Base-by-base conservation (phyloP, 1,284 basidiomycete genomes). In the Boletus holoroseus region DNA sequence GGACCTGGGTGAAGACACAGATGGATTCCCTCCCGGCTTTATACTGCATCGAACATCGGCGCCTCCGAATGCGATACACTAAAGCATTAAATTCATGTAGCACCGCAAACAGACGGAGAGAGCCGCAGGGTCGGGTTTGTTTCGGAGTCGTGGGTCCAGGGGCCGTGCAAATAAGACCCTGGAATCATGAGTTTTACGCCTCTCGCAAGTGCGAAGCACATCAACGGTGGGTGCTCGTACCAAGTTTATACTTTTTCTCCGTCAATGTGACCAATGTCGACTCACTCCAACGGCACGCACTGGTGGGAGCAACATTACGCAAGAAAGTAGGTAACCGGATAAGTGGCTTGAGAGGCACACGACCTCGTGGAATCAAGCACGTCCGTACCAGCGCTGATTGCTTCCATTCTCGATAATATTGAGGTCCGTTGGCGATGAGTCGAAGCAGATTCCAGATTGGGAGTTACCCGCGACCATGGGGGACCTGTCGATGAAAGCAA, bases 341-440 rank as follows among this genome's bases (percentile, higher is more conserved):
- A 40, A 32, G 36, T 46, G 47, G 49, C 35, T 44, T 47, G 49
- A 37, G 48, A 49, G 50, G 44, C 2, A 51, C 42, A 44, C 27
- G 42, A 44, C 62, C 63, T 64, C 61, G 58, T 62, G 63, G 55
- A 46, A 44, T 32, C 49, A 39, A 51, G 36, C 41, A 43, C 44
- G 47, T 54, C 49, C 34, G 5, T 32, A 35, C 32, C 15, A 39
- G 43, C 47, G 26, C 13, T 32, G 50, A 42, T 15, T 46, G 13
- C 42, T 62, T 62, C 63, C 59, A 63, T 65, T 62, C 50, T 52
- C 41, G 51, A 62, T 6, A 20, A 53, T 55, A 51, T 58, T 51
- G 50, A 54, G 49, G 41, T 54, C 51, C 51, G 46, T 52, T 35
- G 34, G 40, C 35, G 41, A 49, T 36, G 40, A 44, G 46, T 24